A percentile compares a stretch with the other conserved stretches of the same genome.
phyloP scores from a whole-genome alignment of 192 early-diverging fungal genomes.

The Linnemannia zychae region DNA sequence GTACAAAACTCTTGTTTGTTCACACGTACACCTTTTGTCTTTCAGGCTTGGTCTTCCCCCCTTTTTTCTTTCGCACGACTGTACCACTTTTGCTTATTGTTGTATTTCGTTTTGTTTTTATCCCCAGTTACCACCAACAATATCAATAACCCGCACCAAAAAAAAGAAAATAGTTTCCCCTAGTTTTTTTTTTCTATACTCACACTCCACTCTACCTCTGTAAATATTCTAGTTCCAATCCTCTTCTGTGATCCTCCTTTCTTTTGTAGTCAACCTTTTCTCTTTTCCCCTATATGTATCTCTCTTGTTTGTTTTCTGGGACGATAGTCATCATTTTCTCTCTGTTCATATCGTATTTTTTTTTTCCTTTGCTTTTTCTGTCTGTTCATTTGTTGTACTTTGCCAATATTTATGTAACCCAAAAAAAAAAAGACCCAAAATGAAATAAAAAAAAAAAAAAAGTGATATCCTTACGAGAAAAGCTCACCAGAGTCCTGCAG shows the following conservation, averaged over 20 bases:
- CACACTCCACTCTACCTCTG: slow-evolving; percentile 1
- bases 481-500: no score
- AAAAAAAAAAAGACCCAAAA: neutral
- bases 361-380: neutral
- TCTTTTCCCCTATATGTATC: neutral
- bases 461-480: neutral
- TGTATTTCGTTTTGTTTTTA: neutral
- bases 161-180: neutral
- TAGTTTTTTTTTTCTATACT: neutral
- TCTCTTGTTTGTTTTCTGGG: neutral
- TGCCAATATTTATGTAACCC: neutral
- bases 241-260: neutral
- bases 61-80: neutral
- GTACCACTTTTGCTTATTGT: neutral
- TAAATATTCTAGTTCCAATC: neutral
- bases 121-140: neutral
- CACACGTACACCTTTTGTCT: neutral
- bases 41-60: neutral
- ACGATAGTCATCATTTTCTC: neutral
- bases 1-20: neutral
- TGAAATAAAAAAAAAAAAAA: neutral
- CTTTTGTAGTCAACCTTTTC: neutral
- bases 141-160: neutral
- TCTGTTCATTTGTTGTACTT: neutral
- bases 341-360: neutral